phyloP scores from a whole-genome alignment of 257 asterid species.

The Jasminum sambac region DNA sequence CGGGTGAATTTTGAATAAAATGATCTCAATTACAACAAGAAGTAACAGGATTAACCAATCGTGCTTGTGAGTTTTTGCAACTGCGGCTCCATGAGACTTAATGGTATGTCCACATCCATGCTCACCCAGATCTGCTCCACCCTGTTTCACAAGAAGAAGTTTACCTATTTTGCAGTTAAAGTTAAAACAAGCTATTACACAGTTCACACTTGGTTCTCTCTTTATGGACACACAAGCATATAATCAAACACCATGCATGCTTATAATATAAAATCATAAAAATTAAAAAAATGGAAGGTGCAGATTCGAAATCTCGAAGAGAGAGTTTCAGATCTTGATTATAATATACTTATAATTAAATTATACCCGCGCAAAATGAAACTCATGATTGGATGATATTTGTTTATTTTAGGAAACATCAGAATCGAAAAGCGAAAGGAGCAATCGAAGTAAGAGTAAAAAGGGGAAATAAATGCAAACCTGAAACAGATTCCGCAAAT shows the following conservation, averaged over 20 bases:
- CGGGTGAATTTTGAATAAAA: constrained; percentile 52
- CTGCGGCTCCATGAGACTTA: constrained; percentile 67
- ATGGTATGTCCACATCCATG: constrained; percentile 57
- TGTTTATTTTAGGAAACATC: background rate
- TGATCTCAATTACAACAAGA: constrained; percentile 52
- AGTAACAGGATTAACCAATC: constrained; percentile 80
- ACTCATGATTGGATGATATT: too few species aligned
- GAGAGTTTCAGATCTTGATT: too few species aligned
- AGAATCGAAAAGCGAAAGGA: background rate
- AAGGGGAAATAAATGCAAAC: constrained; percentile 35
- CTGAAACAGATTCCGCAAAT: constrained; percentile 61
- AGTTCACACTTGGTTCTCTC: background rate
- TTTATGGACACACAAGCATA: background rate
- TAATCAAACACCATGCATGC: background rate
- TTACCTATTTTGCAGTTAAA: background rate
- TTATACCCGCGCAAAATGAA: too few species aligned
- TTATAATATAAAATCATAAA: background rate
- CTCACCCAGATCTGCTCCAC: constrained; percentile 28
- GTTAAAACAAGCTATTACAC: background rate
- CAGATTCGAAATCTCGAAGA: too few species aligned
- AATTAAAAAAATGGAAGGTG: background rate
- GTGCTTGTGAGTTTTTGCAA: constrained; percentile 59
- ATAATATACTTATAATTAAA: too few species aligned
- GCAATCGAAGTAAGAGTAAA: background rate
- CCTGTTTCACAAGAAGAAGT: constrained; percentile 36